Evolutionary conservation across 192 early-diverging fungal species (phyloP).

Genomic region (Diversispora epigaea): DNA sequence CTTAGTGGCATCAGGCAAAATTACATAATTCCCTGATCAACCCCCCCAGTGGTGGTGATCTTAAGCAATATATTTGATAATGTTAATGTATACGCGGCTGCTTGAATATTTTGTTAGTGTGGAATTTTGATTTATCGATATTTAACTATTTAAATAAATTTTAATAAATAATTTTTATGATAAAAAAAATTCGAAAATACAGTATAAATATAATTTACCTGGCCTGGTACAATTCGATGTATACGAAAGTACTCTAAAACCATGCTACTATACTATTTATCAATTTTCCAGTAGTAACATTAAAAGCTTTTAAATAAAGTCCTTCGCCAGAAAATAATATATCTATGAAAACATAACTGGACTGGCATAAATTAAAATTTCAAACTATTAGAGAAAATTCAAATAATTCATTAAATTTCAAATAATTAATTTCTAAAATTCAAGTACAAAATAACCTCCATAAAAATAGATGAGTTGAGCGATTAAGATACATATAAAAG

Average conservation of each 20-base stretch:
- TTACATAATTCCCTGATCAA: no score
- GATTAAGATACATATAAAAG: no score
- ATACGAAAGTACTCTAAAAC: conserved; percentile 47
- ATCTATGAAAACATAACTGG: conserved; percentile 51
- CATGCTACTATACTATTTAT: conserved; percentile 39
- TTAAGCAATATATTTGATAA: no score
- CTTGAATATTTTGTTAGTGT: no score
- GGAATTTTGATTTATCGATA: background rate
- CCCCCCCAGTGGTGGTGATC: no score
- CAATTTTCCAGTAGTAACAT: conserved; percentile 44
- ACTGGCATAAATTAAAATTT: conserved; percentile 18
- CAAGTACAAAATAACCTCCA: no score
- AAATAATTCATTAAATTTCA: no score
- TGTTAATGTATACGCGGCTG: no score
- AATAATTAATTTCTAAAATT: no score
- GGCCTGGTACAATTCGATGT: conserved; percentile 52
- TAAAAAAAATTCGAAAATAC: background rate
- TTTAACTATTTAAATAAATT: background rate
- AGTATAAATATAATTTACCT: conserved; percentile 39
- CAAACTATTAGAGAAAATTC: background rate
- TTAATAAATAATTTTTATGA: background rate
- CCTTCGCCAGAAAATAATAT: conserved; percentile 57
- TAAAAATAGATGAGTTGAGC: no score
- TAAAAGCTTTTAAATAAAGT: conserved; percentile 53
- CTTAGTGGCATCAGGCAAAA: no score